Base-by-base conservation (phyloP, 2,329 filamentous ascomycete genomes). In the Trichoderma simmonsii region DNA sequence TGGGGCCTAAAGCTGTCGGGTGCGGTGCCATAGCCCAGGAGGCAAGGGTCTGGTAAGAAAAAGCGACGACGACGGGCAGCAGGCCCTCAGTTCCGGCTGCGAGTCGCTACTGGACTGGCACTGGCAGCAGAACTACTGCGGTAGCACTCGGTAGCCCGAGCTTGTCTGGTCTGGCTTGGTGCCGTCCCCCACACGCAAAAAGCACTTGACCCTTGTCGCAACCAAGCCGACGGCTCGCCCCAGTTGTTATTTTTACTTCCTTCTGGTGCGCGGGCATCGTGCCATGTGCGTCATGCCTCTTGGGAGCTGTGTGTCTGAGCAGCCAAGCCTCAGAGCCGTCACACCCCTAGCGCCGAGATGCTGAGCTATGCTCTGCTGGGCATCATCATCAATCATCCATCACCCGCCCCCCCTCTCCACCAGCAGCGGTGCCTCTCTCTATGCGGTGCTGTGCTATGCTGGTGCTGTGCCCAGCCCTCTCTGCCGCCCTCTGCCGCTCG, bases 181-280 rank as follows among this genome's bases (percentile, higher is more conserved):
- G 24, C 48, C 61, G 64, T 71, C 69, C 69, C 69, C 69, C 69
- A 64, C 69, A 71, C 60, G 30, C 64, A 57, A 28, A 57, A 57
- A 68, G 32, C 65, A 43, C 34, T 56, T 15, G 28, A 57, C 64
- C 70, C 64, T 57, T 28, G 57, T 62, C 56, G 66, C 65, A 63
- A 64, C 71, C 71, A 70, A 60, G 66, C 66, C 66, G 66, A 70
- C 71, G 71, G 66, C 71, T 72, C 71, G 71, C 71, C 66, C 71
- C 71, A 72, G 71, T 72, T 62, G 71, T 72, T 72, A 72, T 72
- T 72, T 72, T 70, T 72, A 72, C 64, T 59, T 72, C 71, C 59
- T 54, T 72, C 70, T 72, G 26, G 71, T 70, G 59, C 66, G 71
- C 57, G 66, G 71, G 66, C 65, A 72, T 70, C 66, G 63, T 72